Evolutionary conservation across 164 flowering plant genomes (phyloP), one percentile per base, ranked within the genome.

Genomic region (Vitis riparia): DNA sequence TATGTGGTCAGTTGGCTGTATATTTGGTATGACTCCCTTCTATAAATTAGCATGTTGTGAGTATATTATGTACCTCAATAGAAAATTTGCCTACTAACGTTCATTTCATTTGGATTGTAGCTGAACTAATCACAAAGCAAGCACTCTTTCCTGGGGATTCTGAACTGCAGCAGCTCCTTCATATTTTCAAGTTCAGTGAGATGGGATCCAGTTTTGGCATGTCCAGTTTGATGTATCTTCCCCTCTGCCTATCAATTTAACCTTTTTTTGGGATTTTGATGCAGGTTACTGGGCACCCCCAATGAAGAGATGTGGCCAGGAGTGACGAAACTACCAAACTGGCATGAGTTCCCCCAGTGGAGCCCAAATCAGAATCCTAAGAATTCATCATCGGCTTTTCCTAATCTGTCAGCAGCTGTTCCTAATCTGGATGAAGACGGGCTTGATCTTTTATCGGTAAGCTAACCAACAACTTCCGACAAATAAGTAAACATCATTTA

Each of bases 321-420:
- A 37, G 97, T 92, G 10, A 84, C 88, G 84, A 88, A 83, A 68
- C 81, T 95, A 55, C 67, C 73, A 75, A 79, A 94, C 80, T 92
- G 98, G 96, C 98, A 92, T 55, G 96, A 90, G 73, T 91, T 87
- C 65, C 98, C 97, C 29, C 97, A 93, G 63, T 95, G 97, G 98
- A 82, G 64, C 17, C 86, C 93, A 37, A 37, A 37, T 37, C 44
- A 37, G 44, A 37, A 37, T 0, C 44, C 7, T 23, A 23, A 37
- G 44, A 37, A 3, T 37, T 37, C 44, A 37, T 37, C 44, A 37
- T 37, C 7, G 44, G 44, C 44, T 37, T 37, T 37, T 9, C 75
- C 84, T 69, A 81, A 73, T 63, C 62, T 95, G 51, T 83, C 93
- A 14, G 49, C 88, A 3, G 84, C 82, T 69, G 95, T 93, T 65